These are phyloP conservation scores for Colletotrichum limetticola DNA, from an alignment of 2,329 filamentous ascomycete species.

Conservation along the genomic window DNA sequence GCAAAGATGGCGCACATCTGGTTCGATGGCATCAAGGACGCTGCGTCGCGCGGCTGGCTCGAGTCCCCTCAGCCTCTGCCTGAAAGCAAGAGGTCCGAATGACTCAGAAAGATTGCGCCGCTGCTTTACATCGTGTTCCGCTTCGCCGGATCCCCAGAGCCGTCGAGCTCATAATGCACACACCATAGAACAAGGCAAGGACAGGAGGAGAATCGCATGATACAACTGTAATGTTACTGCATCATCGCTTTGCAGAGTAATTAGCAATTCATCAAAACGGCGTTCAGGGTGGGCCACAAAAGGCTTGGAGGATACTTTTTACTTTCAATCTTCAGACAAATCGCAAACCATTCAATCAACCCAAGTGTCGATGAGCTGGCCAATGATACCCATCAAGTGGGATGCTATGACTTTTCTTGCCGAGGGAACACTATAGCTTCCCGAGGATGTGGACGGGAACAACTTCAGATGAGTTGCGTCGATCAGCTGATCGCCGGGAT, in stretches of 20 bases:
- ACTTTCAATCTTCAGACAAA: constrained; percentile 3
- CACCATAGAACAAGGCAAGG: neutral
- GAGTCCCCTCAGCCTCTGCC: constrained; percentile 36
- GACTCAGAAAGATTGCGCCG: constrained; percentile 15
- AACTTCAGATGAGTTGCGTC: neutral
- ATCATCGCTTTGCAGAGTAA: neutral
- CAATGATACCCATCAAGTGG: neutral
- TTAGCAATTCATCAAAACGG: neutral
- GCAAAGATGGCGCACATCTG: constrained; percentile 54
- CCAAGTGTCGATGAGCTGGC: neutral
- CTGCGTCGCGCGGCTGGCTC: constrained; percentile 39
- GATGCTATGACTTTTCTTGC: neutral
- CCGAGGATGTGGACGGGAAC: neutral
- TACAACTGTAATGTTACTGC: neutral
- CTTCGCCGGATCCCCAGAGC: neutral
- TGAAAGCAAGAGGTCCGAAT: neutral
- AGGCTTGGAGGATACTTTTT: neutral
- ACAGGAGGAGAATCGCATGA: neutral
- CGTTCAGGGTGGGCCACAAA: neutral
- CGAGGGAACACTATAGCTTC: neutral
- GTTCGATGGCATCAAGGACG: constrained; percentile 43
- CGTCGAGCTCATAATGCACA: neutral
- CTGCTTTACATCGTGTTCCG: constrained; percentile 4
- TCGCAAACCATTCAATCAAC: neutral
- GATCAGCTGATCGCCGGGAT: neutral